Evolutionary conservation across 2,329 filamentous ascomycete species (phyloP), one percentile per base, ranked within the genome.

Genomic region (Pyrenophora teres): DNA sequence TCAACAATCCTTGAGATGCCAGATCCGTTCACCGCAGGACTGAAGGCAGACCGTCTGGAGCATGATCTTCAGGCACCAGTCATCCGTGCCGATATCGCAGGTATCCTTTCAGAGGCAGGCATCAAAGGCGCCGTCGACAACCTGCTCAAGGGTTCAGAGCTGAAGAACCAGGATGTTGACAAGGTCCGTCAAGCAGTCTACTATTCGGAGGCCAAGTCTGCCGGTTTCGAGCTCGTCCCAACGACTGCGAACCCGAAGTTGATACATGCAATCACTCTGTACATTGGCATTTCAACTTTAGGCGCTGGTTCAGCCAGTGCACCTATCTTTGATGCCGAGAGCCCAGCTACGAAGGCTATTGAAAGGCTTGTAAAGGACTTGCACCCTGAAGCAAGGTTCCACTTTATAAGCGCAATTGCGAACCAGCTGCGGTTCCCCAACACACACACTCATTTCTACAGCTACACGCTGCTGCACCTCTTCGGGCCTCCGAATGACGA

Each of bases 341-440:
- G 86, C 1, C 77, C 87, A 6, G 88, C 93, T 60, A 85, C 88
- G 31, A 84, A 84, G 39, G 76, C 94, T 12, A 76, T 99, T 52
- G 88, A 88, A 52, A 86, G 89, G 62, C 81, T 99, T 25, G 83
- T 90, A 8, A 87, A 88, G 63, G 88, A 89, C 55, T 79, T 95
- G 33, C 80, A 83, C 33, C 83, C 89, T 0, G 90, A 95, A 73
- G 86, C 87, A 18, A 87, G 92, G 46, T 96, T 96, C 77, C 89
- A 90, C 70, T 80, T 99, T 52, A 76, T 97, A 50, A 86, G 83
- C 62, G 90, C 89, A 60, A 90, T 99, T 69, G 83, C 90, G 50
- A 96, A 97, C 73, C 92, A 97, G 75, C 83, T 99, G 41, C 89
- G 94, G 54, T 96, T 88, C 72, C 91, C 92, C 9, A 96, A 92